Evolutionary conservation across 1,284 basidiomycete genomes (phyloP), one percentile per base, ranked within the genome.

Genomic region (Hemileia vastatrix): DNA sequence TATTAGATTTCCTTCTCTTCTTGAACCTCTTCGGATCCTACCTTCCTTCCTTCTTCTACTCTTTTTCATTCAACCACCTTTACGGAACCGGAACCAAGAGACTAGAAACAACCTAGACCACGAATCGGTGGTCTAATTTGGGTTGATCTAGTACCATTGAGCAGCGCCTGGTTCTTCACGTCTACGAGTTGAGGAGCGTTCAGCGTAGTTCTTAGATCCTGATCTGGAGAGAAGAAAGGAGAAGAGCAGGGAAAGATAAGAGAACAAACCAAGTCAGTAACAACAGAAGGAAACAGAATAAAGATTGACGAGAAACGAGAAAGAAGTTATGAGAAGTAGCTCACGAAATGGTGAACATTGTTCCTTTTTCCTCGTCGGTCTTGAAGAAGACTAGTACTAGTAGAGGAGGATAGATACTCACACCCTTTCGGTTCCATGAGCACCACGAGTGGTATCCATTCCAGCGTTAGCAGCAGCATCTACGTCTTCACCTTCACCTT

Each of bases 401-500:
- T n/a, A n/a, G n/a, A n/a, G n/a, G n/a, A n/a, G n/a, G n/a, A n/a
- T n/a, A n/a, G n/a, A n/a, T n/a, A n/a, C n/a, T n/a, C n/a, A n/a
- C n/a, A n/a, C n/a, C n/a, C n/a, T n/a, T n/a, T n/a, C n/a, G n/a
- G n/a, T n/a, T n/a, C n/a, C n/a, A n/a, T n/a, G n/a, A n/a, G n/a
- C n/a, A n/a, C n/a, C n/a, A n/a, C n/a, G n/a, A n/a, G n/a, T n/a
- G n/a, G n/a, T n/a, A n/a, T n/a, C 68, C 68, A 67, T 68, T 45
- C 68, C 68, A 53, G 64, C 61, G 57, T 58, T 63, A 11, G 11
- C 48, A 8, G 48, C 48, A 27, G 27, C 27, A 27, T 27, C 27
- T 64, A 65, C 51, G 33, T 58, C 65, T 27, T 27, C 27, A 54
- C 68, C 68, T 24, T 69, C 68, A 3, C 65, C 68, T 27, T 67